Evolutionary conservation across 257 asterid genomes (phyloP), one percentile per base, ranked within the genome.

Genomic region (Cordia subcordata): DNA sequence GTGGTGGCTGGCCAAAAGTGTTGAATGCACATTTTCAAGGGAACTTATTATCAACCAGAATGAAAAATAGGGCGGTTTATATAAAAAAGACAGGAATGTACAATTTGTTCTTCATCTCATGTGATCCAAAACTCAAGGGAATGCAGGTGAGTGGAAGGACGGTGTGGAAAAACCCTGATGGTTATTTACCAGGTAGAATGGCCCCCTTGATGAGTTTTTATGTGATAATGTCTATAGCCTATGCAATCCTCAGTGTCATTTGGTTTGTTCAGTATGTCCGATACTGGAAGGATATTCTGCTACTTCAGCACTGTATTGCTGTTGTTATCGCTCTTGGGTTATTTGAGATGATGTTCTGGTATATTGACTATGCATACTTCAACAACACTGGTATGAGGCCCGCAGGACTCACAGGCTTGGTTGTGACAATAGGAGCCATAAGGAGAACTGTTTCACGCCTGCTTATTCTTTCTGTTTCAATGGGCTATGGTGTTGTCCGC

Each of bases 161-260:
- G 21, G 76, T 86, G 62, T 93, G 99, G 99, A 89, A 80, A 82
- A 93, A 80, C 77, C 95, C 99, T 5, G 72, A 73, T 65, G 99
- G 99, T 52, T 93, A 83, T 76, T 85, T 93, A 73, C 99, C 99
- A 62, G 99, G 99, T 38, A 81, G 99, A 65, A 89, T 89, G 96
- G 76, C 97, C 37, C 97, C 99, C n/a, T 68, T 93, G 45, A 83
- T 86, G 97, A 86, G 76, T 55, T 89, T 93, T 70, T 89, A 83
- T 42, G 79, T 77, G 57, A 68, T 83, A 49, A 89, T 89, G 97
- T 73, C 95, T 32, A 38, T 86, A n/a, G 78, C 77, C 15, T 93
- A 86, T 60, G 94, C 84, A 47, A 71, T 82, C 67, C 88, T 83
- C 42, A 66, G 86, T 82, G 83, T 71, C 16, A 44, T 83, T 56